A percentile compares a stretch with the other conserved stretches of the same genome.
These are phyloP conservation scores for Cymbopogon citratus DNA, from an alignment of 176 grass and related monocot species.

Conservation along the genomic window DNA sequence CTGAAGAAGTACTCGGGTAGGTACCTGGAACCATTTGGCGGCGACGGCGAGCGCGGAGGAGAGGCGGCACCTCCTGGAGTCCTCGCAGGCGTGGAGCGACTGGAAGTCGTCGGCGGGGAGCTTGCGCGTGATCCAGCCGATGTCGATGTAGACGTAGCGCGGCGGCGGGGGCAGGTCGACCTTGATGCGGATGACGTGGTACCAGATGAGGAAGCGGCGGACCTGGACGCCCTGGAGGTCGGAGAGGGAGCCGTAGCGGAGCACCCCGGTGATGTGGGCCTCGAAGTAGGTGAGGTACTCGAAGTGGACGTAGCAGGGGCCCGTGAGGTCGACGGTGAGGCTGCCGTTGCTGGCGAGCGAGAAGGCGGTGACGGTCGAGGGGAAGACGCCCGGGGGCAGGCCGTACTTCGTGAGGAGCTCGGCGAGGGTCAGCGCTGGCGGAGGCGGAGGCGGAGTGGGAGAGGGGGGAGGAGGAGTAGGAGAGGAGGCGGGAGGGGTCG, in stretches of 20 bases:
- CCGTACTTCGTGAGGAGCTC: constrained; percentile 60
- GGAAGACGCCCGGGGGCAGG: constrained; percentile 61
- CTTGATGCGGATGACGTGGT: constrained; percentile 55
- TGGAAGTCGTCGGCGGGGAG: constrained; percentile 54
- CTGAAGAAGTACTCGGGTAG: not conserved
- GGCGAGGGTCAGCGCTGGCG: constrained; percentile 42
- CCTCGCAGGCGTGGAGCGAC: constrained; percentile 52
- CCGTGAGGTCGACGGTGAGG: constrained; percentile 57
- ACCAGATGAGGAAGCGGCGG: constrained; percentile 71
- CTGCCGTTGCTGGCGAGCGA: constrained; percentile 44
- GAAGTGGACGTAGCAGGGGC: constrained; percentile 51
- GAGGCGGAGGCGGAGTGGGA: not conserved
- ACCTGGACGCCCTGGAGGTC: constrained; percentile 47
- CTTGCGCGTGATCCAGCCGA: constrained; percentile 69
- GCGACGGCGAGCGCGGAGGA: constrained; percentile 32
- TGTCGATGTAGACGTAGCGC: constrained; percentile 64
- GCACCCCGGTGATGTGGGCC: constrained; percentile 35
- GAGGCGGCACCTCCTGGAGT: constrained; percentile 33
- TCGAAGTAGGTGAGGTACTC: constrained; percentile 53
- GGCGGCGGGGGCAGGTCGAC: constrained; percentile 58
- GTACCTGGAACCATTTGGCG: constrained; percentile 23
- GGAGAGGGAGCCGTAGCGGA: constrained; percentile 53
- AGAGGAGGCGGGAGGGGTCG: not conserved
- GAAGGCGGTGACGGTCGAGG: constrained; percentile 56
- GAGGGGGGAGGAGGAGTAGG: not conserved